These are phyloP conservation scores for Poronia punctata DNA, from an alignment of 495 filamentous ascomycete species.

Conservation along the genomic window DNA sequence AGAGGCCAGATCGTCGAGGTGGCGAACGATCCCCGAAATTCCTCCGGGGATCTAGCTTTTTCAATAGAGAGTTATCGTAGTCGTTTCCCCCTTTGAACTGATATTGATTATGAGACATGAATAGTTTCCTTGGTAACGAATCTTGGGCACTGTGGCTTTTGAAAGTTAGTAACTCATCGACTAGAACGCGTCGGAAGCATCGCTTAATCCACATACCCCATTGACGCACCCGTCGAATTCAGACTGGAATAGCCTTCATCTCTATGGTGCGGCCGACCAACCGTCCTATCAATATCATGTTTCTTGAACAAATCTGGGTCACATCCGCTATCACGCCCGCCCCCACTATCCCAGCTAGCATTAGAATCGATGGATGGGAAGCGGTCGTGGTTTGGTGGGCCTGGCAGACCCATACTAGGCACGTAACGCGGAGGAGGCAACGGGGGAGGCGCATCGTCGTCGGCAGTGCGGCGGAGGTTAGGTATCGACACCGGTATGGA, in stretches of 20 bases:
- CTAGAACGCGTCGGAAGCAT: no score
- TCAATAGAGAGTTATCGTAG: conserved; percentile 73
- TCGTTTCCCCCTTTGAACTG: conserved; percentile 56
- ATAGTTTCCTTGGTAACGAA: conserved; percentile 30
- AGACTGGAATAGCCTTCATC: conserved; percentile 28
- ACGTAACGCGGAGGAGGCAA: conserved; percentile 41
- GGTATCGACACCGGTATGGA: conserved; percentile 45
- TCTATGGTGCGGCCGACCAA: conserved; percentile 14
- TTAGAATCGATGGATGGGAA: conserved; percentile 22
- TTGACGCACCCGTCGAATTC: conserved; percentile 24
- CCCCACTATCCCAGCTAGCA: conserved; percentile 20
- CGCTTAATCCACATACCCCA: conserved; percentile 16
- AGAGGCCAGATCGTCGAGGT: conserved; percentile 47
- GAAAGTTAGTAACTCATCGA: conserved; percentile 15
- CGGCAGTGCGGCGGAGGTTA: conserved; percentile 22
- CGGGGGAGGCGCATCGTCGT: conserved; percentile 42
- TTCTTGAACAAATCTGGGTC: conserved; percentile 18
- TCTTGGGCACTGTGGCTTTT: conserved; percentile 21
- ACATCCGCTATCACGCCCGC: conserved; percentile 17
- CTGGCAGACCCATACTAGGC: conserved; percentile 26
- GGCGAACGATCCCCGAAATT: conserved; percentile 49
- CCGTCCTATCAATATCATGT: conserved; percentile 17
- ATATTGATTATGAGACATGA: conserved; percentile 39
- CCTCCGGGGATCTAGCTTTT: conserved; percentile 61
- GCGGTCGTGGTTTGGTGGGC: conserved; percentile 16